Percentiles rank a stretch among this genome's conserved stretches.
phyloP scores from a whole-genome alignment of 2,329 filamentous ascomycete genomes.

The Tolypocladium nubicola region DNA sequence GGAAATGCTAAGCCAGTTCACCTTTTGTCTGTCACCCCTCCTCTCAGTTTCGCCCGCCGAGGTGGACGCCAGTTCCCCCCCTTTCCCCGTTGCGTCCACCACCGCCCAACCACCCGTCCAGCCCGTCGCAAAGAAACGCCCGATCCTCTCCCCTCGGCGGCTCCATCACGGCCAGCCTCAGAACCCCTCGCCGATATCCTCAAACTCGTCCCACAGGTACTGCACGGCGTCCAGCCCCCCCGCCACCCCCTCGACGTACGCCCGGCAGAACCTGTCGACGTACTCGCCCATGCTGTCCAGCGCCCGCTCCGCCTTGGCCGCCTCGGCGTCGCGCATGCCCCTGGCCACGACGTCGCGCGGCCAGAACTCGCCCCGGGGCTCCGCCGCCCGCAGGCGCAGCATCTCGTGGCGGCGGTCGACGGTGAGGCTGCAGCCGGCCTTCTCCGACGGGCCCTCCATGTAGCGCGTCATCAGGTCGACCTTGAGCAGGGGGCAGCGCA shows the following conservation, averaged over 20 bases:
- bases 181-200: not conserved
- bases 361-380: slow-evolving; percentile 8
- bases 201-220: not conserved
- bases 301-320: not conserved
- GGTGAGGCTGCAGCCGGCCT: slow-evolving; percentile 3
- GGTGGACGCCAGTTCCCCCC: not conserved
- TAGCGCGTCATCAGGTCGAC: slow-evolving; percentile 20
- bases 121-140: not conserved
- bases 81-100: not conserved
- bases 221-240: not conserved
- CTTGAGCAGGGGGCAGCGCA: slow-evolving; percentile 24
- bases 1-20: not conserved
- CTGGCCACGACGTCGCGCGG: slow-evolving; percentile 8
- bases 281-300: slow-evolving; percentile 2
- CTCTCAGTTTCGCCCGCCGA: not conserved
- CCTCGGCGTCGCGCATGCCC: not conserved
- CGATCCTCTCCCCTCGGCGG: not conserved
- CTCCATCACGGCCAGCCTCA: not conserved
- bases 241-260: not conserved
- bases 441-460: not conserved
- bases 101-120: not conserved
- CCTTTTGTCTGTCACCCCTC: not conserved
- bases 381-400: not conserved
- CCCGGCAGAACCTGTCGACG: slow-evolving; percentile 4
- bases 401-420: slow-evolving; percentile 8